phyloP scores from a whole-genome alignment of 2,329 filamentous ascomycete species.

The Penicillium italicum region DNA sequence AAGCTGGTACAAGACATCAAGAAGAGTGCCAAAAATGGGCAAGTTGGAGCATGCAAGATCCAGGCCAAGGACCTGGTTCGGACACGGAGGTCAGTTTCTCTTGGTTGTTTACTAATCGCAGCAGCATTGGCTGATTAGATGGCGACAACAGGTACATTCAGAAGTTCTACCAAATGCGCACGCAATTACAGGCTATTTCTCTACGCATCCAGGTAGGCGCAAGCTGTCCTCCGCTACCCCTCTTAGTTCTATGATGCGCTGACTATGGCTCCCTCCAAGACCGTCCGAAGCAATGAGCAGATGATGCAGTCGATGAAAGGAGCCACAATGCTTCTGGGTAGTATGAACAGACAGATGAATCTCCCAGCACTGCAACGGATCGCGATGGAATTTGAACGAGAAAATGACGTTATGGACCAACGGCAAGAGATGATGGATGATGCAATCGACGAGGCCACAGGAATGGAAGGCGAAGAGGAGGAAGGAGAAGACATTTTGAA shows the following conservation, averaged over 20 bases:
- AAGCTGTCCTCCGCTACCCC: not conserved
- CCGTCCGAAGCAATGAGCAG: constrained; percentile 95
- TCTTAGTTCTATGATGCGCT: constrained; percentile 2
- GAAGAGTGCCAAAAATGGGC: constrained; percentile 95
- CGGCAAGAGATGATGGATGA: constrained; percentile 99
- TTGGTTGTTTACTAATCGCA: not conserved
- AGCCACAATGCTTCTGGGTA: constrained; percentile 83
- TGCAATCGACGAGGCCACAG: constrained; percentile 94
- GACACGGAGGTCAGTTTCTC: constrained; percentile 64
- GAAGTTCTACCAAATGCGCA: constrained; percentile 98
- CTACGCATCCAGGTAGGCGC: constrained; percentile 77
- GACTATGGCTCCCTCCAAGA: constrained; percentile 52
- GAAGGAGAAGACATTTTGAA: constrained; percentile 97
- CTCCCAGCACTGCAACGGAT: constrained; percentile 91
- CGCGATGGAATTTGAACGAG: constrained; percentile 97
- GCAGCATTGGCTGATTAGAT: constrained; percentile 1
- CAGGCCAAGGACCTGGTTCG: constrained; percentile 96
- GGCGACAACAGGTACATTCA: constrained; percentile 73
- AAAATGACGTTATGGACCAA: constrained; percentile 99
- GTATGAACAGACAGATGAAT: constrained; percentile 98
- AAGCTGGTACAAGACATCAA: constrained; percentile 94
- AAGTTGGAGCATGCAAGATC: constrained; percentile 98
- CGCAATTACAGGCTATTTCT: constrained; percentile 92
- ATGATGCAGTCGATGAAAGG: constrained; percentile 99
- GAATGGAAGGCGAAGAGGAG: constrained; percentile 76